Evolutionary conservation across 768 basidiomycete species (phyloP), one percentile per base, ranked within the genome.

Genomic region (Lanmaoa rubissima): DNA sequence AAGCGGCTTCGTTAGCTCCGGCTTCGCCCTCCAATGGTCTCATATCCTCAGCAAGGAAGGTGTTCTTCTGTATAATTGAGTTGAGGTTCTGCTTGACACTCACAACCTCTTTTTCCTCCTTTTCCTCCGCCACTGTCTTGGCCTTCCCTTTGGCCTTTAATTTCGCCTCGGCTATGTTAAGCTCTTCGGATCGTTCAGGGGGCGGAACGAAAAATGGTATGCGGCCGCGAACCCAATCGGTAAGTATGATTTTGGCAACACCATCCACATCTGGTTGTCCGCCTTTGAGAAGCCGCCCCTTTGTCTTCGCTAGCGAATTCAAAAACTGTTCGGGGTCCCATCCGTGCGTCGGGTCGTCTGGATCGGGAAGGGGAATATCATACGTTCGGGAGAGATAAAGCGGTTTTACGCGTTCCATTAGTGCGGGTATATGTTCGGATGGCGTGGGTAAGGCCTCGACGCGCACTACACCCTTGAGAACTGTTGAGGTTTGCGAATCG

Each of bases 151-250:
- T 83, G 19, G 58, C 69, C 49, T 76, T 76, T n/a, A 53, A 66
- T 44, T 70, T 75, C 42, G 72, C 73, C 74, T 88, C 88, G 13
- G 75, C 76, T 65, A 75, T 77, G 66, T 90, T 89, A 55, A 88
- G 74, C 62, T 84, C 87, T 61, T 86, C 85, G 10, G 89, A 69
- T 55, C 90, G 77, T 69, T 92, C 93, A 53, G 96, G 96, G 14
- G 97, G 97, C 13, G 88, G 70, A 38, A 94, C 94, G 67, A 98
- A 99, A 79, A 87, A 99, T 19, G 97, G 97, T 67, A 99, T 96
- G 64, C 93, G 88, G 9, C 96, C 97, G 45, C 97, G 79, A 56
- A 98, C 94, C 96, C 96, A 98, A 71, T 98, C 97, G 70, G 87
- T 92, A 66, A 99, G 74, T 46, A 98, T 77, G 70, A 99, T 95